Percentiles rank a stretch among this genome's conserved stretches.
These are phyloP conservation scores for Trichoderma orchidacearum DNA, from an alignment of 495 filamentous ascomycete genomes.

Conservation along the genomic window DNA sequence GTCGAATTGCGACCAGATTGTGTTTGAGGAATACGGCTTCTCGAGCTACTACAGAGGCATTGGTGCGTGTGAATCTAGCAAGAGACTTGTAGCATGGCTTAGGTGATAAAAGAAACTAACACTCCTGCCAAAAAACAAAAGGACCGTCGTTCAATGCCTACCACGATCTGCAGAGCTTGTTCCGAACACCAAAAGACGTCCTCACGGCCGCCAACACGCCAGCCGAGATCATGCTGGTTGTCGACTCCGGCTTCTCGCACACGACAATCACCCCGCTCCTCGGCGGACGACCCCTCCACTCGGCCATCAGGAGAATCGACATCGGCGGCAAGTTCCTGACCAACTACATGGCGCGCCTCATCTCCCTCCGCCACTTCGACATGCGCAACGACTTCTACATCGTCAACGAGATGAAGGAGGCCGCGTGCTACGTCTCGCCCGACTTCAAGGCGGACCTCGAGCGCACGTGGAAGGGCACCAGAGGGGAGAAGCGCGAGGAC, in stretches of 20 bases:
- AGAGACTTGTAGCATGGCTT: background rate
- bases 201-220: slow-evolving; percentile 35
- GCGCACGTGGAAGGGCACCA: slow-evolving; percentile 66
- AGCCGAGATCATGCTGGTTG: slow-evolving; percentile 68
- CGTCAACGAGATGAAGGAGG: slow-evolving; percentile 92
- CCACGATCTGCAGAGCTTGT: slow-evolving; percentile 57
- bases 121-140: slow-evolving; percentile 7
- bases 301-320: slow-evolving; percentile 73
- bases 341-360: slow-evolving; percentile 83
- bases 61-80: slow-evolving; percentile 30
- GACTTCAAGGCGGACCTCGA: slow-evolving; percentile 75
- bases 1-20: slow-evolving; percentile 84
- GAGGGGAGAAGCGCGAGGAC: slow-evolving; percentile 30
- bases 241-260: slow-evolving; percentile 89
- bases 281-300: slow-evolving; percentile 64
- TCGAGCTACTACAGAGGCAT: slow-evolving; percentile 65
- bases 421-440: slow-evolving; percentile 67
- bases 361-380: slow-evolving; percentile 84
- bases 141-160: slow-evolving; percentile 66
- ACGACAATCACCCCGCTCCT: slow-evolving; percentile 85
- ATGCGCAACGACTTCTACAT: slow-evolving; percentile 87
- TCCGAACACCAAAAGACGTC: slow-evolving; percentile 30
- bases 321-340: slow-evolving; percentile 88
- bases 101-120: slow-evolving; percentile 11
- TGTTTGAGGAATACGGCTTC: slow-evolving; percentile 98